phyloP scores from a whole-genome alignment of 2,329 filamentous ascomycete genomes.

The Trichoderma koningiopsis region DNA sequence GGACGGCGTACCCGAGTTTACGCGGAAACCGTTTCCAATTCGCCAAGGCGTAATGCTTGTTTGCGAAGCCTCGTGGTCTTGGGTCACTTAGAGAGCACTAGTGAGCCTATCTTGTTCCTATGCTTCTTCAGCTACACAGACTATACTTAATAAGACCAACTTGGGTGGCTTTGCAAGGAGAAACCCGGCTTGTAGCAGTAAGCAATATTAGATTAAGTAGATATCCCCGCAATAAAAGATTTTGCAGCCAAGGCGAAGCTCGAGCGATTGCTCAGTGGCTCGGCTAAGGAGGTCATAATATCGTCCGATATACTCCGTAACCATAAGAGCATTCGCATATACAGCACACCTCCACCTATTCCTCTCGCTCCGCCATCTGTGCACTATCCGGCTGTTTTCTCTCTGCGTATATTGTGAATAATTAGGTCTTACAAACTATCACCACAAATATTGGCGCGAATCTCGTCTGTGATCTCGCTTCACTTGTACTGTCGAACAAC shows the following conservation, averaged over 20 bases:
- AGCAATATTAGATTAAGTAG: not conserved
- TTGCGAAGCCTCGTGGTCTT: not conserved
- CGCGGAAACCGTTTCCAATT: not conserved
- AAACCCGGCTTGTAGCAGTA: not conserved
- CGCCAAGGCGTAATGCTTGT: not conserved
- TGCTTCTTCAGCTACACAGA: not conserved
- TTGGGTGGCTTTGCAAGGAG: not conserved
- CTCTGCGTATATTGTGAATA: not conserved
- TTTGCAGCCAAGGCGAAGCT: not conserved
- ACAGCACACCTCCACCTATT: not conserved
- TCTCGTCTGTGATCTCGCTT: not conserved
- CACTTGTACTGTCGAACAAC: not conserved
- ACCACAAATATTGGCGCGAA: not conserved
- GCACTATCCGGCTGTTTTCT: not conserved
- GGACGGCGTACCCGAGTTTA: conserved; percentile 12
- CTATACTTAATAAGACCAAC: not conserved
- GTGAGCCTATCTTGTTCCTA: not conserved
- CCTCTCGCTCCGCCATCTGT: not conserved
- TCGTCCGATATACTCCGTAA: not conserved
- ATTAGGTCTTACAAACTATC: not conserved
- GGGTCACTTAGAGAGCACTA: not conserved
- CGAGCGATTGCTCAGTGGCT: not conserved
- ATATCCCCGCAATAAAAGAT: not conserved
- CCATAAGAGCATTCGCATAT: not conserved
- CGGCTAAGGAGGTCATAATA: not conserved